Conservation (phyloP, 2,329 filamentous ascomycete genomes). For the Beauveria sp. region DNA sequence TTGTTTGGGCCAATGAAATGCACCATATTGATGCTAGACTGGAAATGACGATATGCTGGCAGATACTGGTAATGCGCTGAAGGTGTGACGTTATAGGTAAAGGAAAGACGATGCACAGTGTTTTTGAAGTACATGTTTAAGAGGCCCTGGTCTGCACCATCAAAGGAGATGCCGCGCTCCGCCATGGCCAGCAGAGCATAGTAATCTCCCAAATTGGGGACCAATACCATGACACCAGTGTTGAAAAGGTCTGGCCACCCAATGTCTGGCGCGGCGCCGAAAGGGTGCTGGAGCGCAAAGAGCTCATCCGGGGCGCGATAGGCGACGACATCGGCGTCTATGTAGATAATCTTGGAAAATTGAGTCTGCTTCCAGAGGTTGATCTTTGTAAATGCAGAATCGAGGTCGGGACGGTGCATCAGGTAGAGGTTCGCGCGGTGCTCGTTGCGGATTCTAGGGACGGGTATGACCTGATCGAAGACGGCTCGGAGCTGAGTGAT, state of each 20-base stretch:
- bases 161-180: conserved; percentile 82
- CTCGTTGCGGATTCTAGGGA: conserved; percentile 69
- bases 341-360: conserved; percentile 86
- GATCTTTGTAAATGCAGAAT: conserved; percentile 95
- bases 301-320: conserved; percentile 88
- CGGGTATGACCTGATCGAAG: conserved; percentile 84
- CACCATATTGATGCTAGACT: conserved; percentile 79
- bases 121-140: conserved; percentile 89
- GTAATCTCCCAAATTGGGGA: conserved; percentile 80
- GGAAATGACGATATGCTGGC: conserved; percentile 88
- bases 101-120: conserved; percentile 80
- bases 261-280: conserved; percentile 79
- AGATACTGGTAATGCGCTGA: conserved; percentile 97
- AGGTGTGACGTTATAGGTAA: conserved; percentile 95
- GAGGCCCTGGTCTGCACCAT: conserved; percentile 92
- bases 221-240: conserved; percentile 90
- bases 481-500: conserved; percentile 74
- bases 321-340: conserved; percentile 91
- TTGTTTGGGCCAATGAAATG: conserved; percentile 93
- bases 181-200: conserved; percentile 79
- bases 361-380: conserved; percentile 86
- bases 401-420: conserved; percentile 85
- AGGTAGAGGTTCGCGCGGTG: conserved; percentile 76
- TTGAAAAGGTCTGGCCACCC: conserved; percentile 99
- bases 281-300: conserved; percentile 56